A percentile compares a stretch with the other conserved stretches of the same genome.
phyloP scores from a whole-genome alignment of 202 grass and related monocot genomes.

The Elaeis oleifera region DNA sequence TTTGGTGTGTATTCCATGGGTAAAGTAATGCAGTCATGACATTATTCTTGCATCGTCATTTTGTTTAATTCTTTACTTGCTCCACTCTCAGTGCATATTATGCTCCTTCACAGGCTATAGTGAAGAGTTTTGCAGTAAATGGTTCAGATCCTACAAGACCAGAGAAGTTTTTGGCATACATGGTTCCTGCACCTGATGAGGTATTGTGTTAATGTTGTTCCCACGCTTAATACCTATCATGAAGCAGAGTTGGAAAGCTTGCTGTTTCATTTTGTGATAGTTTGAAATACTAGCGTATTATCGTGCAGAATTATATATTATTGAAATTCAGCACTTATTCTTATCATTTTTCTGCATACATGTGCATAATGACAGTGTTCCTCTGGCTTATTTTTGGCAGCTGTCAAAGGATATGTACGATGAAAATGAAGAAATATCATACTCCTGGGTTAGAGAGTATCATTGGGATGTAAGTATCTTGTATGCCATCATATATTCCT shows the following conservation, averaged over 20 bases:
- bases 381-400: conserved; percentile 32
- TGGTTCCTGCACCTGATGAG: conserved; percentile 76
- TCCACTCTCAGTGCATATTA: background rate
- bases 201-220: conserved; percentile 31
- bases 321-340: too few species aligned
- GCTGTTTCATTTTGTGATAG: too few species aligned
- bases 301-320: too few species aligned
- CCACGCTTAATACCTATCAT: conserved; percentile 2
- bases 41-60: background rate
- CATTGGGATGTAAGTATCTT: conserved; percentile 80
- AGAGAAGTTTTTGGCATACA: conserved; percentile 95
- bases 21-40: too few species aligned
- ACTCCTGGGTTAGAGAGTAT: conserved; percentile 90
- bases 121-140: conserved; percentile 90
- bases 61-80: background rate
- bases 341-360: too few species aligned
- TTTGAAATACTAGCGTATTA: too few species aligned
- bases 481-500: conserved; percentile 6
- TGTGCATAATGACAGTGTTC: too few species aligned
- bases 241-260: too few species aligned
- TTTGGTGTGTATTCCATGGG: too few species aligned
- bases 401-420: conserved; percentile 65
- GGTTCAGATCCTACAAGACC: conserved; percentile 67
- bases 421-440: conserved; percentile 70
- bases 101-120: conserved; percentile 57